Evolutionary conservation across 2,329 filamentous ascomycete genomes (phyloP).

Genomic region (Arthrobotrys pseudoclavata): DNA sequence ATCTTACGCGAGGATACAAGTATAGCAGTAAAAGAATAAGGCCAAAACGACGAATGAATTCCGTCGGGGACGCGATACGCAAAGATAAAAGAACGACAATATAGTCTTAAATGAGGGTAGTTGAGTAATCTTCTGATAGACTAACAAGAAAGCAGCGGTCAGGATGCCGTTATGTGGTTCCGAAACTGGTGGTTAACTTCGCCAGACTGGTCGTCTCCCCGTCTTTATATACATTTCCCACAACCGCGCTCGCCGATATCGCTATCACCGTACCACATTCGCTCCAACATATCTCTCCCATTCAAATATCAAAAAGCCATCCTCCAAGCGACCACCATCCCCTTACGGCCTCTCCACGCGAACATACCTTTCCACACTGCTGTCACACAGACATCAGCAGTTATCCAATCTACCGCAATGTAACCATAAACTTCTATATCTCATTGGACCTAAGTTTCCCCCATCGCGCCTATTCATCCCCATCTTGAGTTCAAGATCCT

Average conservation of each 20-base stretch:
- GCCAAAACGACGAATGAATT: too few relatives aligned
- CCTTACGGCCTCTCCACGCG: neutral
- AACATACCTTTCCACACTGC: neutral
- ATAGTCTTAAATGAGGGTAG: neutral
- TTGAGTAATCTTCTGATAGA: neutral
- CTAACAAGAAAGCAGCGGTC: neutral
- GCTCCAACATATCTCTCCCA: neutral
- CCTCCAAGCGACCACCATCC: neutral
- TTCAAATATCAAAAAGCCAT: neutral
- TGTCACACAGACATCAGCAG: neutral
- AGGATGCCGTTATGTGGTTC: neutral
- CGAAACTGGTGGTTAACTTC: neutral
- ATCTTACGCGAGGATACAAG: too few relatives aligned
- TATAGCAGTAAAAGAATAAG: too few relatives aligned
- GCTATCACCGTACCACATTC: neutral
- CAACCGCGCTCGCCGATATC: neutral
- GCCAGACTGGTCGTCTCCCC: neutral
- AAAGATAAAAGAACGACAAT: neutral
- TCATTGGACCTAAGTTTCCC: too few relatives aligned
- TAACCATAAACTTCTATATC: neutral
- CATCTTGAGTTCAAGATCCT: constrained; percentile 2
- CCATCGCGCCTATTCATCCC: neutral
- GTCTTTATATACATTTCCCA: neutral
- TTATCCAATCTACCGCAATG: neutral
- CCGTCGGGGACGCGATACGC: too few relatives aligned